Evolutionary conservation across 1,139 yeast genomes (phyloP).

Genomic region (Pichia inconspicua): DNA sequence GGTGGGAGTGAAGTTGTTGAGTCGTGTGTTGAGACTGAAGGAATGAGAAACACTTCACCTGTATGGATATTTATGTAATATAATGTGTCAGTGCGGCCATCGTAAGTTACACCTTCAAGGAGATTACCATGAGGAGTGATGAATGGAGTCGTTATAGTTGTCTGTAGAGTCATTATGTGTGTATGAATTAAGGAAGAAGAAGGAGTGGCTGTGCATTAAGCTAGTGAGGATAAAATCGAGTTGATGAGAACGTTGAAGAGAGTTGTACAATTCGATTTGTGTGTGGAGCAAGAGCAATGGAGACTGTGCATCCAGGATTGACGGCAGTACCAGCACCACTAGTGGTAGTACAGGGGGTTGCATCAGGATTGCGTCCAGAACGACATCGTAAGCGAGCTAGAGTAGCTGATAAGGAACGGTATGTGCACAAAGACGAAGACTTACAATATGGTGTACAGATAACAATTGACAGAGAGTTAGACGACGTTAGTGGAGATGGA

Average conservation of each 20-base stretch:
- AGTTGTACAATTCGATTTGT: too few relatives aligned
- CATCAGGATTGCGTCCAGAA: slow-evolving; percentile 12
- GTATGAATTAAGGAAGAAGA: background rate
- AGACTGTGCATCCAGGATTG: slow-evolving; percentile 27
- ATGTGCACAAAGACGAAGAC: background rate
- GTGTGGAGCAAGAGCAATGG: slow-evolving; percentile 15
- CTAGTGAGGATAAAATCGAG: background rate
- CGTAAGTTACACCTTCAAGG: slow-evolving; percentile 63
- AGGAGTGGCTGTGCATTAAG: background rate
- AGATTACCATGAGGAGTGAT: slow-evolving; percentile 41
- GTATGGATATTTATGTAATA: slow-evolving; percentile 64
- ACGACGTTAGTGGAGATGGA: slow-evolving; percentile 20
- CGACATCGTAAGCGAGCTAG: slow-evolving; percentile 7
- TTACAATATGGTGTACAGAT: slow-evolving; percentile 12
- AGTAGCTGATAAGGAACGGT: slow-evolving; percentile 3
- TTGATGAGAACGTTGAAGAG: too few relatives aligned
- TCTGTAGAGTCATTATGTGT: background rate
- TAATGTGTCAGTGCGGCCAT: slow-evolving; percentile 46
- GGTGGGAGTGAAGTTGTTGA: slow-evolving; percentile 1
- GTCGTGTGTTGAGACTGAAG: background rate
- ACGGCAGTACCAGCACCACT: slow-evolving; percentile 30
- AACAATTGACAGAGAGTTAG: slow-evolving; percentile 22
- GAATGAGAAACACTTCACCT: slow-evolving; percentile 26
- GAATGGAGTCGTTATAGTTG: slow-evolving; percentile 24
- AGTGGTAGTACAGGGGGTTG: slow-evolving; percentile 31